Evolutionary conservation across 805 yeast species (phyloP), one percentile per base, ranked within the genome.

Genomic region (Lachancea meyersii): DNA sequence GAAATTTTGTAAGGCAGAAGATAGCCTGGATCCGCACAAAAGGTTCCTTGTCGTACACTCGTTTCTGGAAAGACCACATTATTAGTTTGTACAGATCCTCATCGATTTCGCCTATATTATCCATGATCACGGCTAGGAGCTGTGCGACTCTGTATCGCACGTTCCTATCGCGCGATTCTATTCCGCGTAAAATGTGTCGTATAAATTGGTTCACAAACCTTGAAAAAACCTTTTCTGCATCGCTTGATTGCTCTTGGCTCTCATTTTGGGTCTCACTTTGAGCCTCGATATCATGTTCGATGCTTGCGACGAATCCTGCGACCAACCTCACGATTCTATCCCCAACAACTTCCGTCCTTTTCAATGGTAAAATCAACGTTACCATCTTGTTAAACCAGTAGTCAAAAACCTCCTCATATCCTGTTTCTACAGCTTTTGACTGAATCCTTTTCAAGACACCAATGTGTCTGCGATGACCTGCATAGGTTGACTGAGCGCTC

Each of bases 71-170:
- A 11, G 79, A 75, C 56, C 75, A 73, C 48, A 77, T 70, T 37
- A 93, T 62, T 1, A 76, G 70, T 35, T 79, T 79, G 51, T 80
- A 84, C 21, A 86, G 61, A 16, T 79, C 84, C 44, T 80, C 82
- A 52, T 82, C 89, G 34, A 91, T 73, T 49, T 84, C 91, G 3
- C 83, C 81, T 38, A 88, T 71, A 43, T 79, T 77, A 52, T 79
- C 77, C 64, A 91, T 79, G 16, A 82, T 65, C 37, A 78, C 77
- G 1, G 89, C 85, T 37, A 86, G 65, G 21, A 86, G 65, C 56
- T 86, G 95, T 30, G 84, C 81, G 7, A 79, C 83, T 47, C 97
- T 71, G 61, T 74, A 88, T 38, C 98, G 67, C 1, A 91, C 96
- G 44, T 73, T 76, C 54, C 76, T 79, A 56, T 85, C 83, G 50